Evolutionary conservation across 2,329 filamentous ascomycete species (phyloP), one percentile per base, ranked within the genome.

Genomic region (Phyllosticta citribraziliensis): DNA sequence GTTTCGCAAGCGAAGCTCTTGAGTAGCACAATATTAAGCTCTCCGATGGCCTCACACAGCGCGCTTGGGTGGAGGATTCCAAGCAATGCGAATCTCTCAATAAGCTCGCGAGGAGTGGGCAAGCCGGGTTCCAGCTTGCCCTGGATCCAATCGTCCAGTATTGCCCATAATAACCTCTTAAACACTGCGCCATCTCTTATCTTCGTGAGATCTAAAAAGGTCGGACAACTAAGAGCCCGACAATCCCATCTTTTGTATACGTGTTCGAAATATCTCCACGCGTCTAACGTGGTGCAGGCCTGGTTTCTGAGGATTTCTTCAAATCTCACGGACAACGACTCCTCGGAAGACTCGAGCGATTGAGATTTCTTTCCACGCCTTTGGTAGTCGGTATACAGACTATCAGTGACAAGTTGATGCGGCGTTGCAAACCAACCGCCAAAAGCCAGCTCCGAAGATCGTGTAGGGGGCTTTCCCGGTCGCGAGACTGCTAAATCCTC

Each of bases 71-170:
- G 64, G 47, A 65, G 65, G 25, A 74, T 62, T 19, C 66, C 69
- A 17, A 72, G 62, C 56, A 70, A 68, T 62, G 70, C 66, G 62
- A 67, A 72, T 55, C 63, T 69, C 58, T 70, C 67, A 8, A 73
- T 64, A 8, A 67, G 65, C 10, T 55, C 40, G 5, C 69, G 69
- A 3, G 72, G 72, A 10, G 65, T 67, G 2, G 60, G 60, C 1
- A 57, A 51, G 11, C 63, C 50, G 12, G 59, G 27, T 2, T 17
- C 54, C 8, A 19, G 24, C n/a, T 55, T 63, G 20, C 64, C 64
- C 24, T 56, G 58, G 51, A 64, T 68, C 51, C 72, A 71, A 0
- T 63, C 58, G 3, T 35, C 54, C 19, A 64, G 61, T 35, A 70
- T 56, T 1, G 50, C 12, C 2, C 58, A 24, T 12, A 70, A 51